Base-by-base conservation (phyloP, 805 yeast species). In the Lachancea cidri region DNA sequence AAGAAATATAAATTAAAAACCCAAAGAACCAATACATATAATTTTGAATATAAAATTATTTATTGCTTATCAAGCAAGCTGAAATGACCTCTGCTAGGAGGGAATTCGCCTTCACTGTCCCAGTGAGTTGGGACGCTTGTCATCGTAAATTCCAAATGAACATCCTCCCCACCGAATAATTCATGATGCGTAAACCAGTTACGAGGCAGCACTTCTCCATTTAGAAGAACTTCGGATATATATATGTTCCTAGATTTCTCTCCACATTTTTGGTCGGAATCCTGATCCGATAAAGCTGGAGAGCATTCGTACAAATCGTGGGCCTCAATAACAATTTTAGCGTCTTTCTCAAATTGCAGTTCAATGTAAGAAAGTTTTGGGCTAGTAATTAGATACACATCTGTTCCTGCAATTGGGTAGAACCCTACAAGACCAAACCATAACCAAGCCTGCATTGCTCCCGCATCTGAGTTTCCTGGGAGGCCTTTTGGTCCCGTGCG, bases 381-480 rank as follows among this genome's bases (percentile, higher is more conserved):
- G 2, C 66, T 47, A 4, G 61, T 43, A 5, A 65, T 35, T 15
- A 66, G 49, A 42, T 65, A 66, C 1, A 64, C 55, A 8, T 65
- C 57, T 3, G 68, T 63, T 1, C 67, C 68, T 4, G 69, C 47
- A 16, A 63, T 54, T 4, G 69, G 70, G 38, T 64, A 65, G 7
- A 66, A 31, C 2, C 70, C 70, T 33, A 60, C 44, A 35, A 65
- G 36, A 3, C 54, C 62, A 50, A 63, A 64, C 38, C 64, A 55
- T 13, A 62, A 38, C 67, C 67, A 66, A 3, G 63, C 54, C 41
- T 64, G 68, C 67, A 66, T 64, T 9, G 70, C 66, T 5, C 69
- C 69, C 8, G 63, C 65, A 43, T 65, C 69, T 1, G 68, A 61
- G 40, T 65, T 64, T 1, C 68, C 68, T 4, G 70, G 68, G 17